A percentile compares a stretch with the other conserved stretches of the same genome.
These are phyloP conservation scores for Haplosporangium gracile DNA, from an alignment of 192 early-diverging fungal genomes.

Conservation along the genomic window DNA sequence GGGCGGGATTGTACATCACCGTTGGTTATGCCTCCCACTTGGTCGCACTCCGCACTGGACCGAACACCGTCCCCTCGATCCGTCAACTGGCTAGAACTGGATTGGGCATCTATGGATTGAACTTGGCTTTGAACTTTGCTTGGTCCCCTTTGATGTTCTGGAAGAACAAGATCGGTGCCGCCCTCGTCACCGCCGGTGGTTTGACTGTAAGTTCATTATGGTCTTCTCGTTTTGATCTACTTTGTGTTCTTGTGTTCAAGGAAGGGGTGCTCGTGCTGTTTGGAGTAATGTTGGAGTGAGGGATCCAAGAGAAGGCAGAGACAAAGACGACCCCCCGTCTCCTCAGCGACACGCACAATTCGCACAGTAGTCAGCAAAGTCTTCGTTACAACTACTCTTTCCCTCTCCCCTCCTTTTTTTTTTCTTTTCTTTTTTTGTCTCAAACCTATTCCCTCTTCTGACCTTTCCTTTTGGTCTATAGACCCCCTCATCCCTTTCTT, in stretches of 20 bases:
- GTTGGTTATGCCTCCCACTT: conserved; percentile 52
- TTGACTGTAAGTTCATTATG: conserved; percentile 34
- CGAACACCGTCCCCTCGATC: conserved; percentile 38
- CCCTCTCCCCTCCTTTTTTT: not conserved
- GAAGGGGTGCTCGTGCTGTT: not conserved
- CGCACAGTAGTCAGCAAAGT: not conserved
- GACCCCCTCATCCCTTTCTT: not conserved
- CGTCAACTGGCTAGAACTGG: conserved; percentile 35
- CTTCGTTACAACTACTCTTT: not conserved
- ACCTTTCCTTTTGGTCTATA: too few relatives aligned
- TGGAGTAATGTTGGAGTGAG: not conserved
- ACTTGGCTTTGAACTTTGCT: conserved; percentile 44
- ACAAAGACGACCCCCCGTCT: not conserved
- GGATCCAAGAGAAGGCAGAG: not conserved
- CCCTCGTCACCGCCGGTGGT: conserved; percentile 31
- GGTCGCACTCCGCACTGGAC: conserved; percentile 44
- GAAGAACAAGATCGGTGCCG: conserved; percentile 38
- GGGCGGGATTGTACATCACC: conserved; percentile 44
- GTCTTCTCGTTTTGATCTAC: not conserved
- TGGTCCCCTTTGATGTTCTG: conserved; percentile 49
- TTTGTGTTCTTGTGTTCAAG: not conserved
- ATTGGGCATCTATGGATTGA: conserved; percentile 36
- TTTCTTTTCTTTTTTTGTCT: too few relatives aligned
- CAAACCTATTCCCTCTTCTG: too few relatives aligned
- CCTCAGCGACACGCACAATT: not conserved